Conservation (phyloP, 1,284 basidiomycete species). For the Cutaneotrichosporon arboriforme region DNA sequence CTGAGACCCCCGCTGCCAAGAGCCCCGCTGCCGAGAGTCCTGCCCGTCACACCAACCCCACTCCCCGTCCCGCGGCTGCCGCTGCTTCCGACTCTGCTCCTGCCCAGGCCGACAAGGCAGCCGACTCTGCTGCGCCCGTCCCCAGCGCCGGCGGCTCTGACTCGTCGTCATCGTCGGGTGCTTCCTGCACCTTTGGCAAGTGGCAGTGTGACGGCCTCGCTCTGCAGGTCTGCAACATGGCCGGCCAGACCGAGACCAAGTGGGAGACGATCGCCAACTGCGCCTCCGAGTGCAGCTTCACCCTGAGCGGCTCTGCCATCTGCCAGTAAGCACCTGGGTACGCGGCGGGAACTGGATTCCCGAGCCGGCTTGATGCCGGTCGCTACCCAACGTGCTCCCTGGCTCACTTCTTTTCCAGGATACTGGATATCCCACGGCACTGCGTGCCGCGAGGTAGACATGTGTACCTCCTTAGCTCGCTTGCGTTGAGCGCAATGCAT, state of each 20-base stretch:
- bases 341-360: background rate
- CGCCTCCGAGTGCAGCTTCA: constrained; percentile 9
- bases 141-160: background rate
- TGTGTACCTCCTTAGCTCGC: too few relatives aligned
- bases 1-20: background rate
- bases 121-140: background rate
- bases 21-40: background rate
- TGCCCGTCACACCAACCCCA: background rate
- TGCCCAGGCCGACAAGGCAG: background rate
- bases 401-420: too few relatives aligned
- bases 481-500: too few relatives aligned
- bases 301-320: constrained; percentile 1
- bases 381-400: too few relatives aligned
- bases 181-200: constrained; percentile 25
- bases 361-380: background rate
- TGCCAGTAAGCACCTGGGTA: background rate
- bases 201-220: constrained; percentile 28
- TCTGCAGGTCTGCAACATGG: constrained; percentile 31
- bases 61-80: background rate
- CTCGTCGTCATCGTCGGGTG: background rate
- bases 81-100: background rate
- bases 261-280: constrained; percentile 15
- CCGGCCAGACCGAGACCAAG: constrained; percentile 7
- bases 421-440: too few relatives aligned
- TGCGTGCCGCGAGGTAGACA: too few relatives aligned